phyloP scores from a whole-genome alignment of 441 rosid genomes.

The Jatropha multifida region DNA sequence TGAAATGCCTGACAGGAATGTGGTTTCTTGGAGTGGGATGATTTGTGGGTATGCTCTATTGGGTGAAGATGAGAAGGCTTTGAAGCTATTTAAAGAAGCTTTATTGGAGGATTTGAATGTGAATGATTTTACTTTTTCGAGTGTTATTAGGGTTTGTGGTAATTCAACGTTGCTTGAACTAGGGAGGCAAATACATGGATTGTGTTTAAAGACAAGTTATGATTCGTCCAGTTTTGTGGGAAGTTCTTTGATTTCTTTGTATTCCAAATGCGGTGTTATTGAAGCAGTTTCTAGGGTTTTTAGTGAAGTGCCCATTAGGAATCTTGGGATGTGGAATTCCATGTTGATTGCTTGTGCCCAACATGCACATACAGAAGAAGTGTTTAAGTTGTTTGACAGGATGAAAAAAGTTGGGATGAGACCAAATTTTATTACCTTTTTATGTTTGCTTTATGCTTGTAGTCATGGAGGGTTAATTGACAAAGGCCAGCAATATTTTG shows the following conservation, averaged over 20 bases:
- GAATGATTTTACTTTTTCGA: conserved; percentile 83
- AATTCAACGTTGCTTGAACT: conserved; percentile 65
- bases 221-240: conserved; percentile 71
- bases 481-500: conserved; percentile 58
- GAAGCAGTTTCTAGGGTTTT: conserved; percentile 65
- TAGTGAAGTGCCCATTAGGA: conserved; percentile 45
- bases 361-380: conserved; percentile 51
- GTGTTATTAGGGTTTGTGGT: conserved; percentile 72
- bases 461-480: conserved; percentile 76
- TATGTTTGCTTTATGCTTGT: conserved; percentile 74
- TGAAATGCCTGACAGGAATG: conserved; percentile 77
- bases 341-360: conserved; percentile 86
- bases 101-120: conserved; percentile 52
- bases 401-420: conserved; percentile 54
- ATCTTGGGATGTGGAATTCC: conserved; percentile 85
- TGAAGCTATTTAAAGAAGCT: conserved; percentile 63
- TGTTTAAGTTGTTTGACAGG: conserved; percentile 50
- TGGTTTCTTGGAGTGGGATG: conserved; percentile 95
- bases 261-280: conserved; percentile 70
- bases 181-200: conserved; percentile 80
- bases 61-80: conserved; percentile 69
- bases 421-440: conserved; percentile 83
- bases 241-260: conserved; percentile 73
- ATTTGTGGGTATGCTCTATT: conserved; percentile 73
- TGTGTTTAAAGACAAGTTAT: conserved; percentile 69